Conservation (phyloP, 768 basidiomycete species). For the Kwoniella sp. region DNA sequence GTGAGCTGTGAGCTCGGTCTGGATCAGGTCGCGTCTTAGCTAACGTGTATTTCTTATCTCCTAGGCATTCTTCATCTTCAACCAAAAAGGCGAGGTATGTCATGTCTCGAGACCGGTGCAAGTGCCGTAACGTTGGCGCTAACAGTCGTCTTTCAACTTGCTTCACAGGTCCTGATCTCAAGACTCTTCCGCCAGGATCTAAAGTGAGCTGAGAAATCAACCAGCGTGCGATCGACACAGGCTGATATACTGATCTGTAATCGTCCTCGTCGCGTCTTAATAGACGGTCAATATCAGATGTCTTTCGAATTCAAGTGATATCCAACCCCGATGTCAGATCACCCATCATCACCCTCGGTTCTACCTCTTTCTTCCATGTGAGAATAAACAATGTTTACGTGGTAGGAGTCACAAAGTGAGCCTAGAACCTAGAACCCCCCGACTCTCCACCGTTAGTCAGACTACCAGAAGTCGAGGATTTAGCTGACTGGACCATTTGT, state of each 20-base stretch:
- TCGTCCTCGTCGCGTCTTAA: too few relatives aligned
- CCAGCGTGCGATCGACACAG: neutral
- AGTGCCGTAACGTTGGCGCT: too few relatives aligned
- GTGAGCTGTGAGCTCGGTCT: too few relatives aligned
- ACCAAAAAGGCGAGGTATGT: conserved; percentile 95
- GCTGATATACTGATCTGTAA: conserved; percentile 6
- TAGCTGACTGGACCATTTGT: neutral
- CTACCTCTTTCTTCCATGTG: conserved; percentile 98
- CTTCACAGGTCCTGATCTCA: conserved; percentile 82
- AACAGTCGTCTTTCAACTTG: neutral
- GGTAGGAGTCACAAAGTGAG: conserved; percentile 91
- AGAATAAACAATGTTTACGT: conserved; percentile 93
- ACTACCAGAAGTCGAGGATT: too few relatives aligned
- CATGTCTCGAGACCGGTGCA: too few relatives aligned
- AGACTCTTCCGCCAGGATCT: conserved; percentile 94
- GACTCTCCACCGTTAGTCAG: too few relatives aligned
- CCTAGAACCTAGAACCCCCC: too few relatives aligned
- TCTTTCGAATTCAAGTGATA: conserved; percentile 98
- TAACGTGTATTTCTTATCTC: too few relatives aligned
- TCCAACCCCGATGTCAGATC: conserved; percentile 96
- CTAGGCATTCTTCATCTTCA: conserved; percentile 98
- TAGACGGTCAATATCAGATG: conserved; percentile 94
- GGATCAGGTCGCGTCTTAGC: too few relatives aligned
- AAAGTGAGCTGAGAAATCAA: conserved; percentile 68
- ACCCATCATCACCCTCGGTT: conserved; percentile 95